Conservation (phyloP, 1,284 basidiomycete species). For the Cryptococcus sp. region DNA sequence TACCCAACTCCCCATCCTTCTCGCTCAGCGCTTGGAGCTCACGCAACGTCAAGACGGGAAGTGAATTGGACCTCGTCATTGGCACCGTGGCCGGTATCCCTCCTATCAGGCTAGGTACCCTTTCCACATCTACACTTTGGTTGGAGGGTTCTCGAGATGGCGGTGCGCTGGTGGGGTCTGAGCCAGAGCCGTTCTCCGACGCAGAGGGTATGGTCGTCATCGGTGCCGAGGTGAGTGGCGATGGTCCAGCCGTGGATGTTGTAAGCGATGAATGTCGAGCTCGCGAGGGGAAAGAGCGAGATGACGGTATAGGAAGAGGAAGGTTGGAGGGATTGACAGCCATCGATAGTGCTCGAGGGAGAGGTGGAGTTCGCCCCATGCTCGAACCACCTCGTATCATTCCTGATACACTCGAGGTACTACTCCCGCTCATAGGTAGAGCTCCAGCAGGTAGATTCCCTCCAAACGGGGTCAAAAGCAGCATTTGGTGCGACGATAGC, state of each 20-base stretch:
- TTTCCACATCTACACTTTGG: not conserved
- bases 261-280: constrained; percentile 13
- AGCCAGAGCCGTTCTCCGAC: constrained; percentile 15
- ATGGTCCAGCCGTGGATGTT: constrained; percentile 10
- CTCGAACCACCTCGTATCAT: constrained; percentile 5
- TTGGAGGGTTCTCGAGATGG: constrained; percentile 10
- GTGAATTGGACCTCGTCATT: constrained; percentile 33
- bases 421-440: constrained; percentile 3
- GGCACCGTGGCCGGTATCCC: constrained; percentile 16
- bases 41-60: constrained; percentile 32
- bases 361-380: not conserved
- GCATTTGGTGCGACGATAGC: constrained; percentile 32
- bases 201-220: constrained; percentile 27
- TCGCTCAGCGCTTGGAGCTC: constrained; percentile 30
- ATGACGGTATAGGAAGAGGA: not conserved
- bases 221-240: constrained; percentile 23
- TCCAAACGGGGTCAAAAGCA: constrained; percentile 39
- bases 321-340: not conserved
- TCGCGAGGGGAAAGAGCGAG: not conserved
- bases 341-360: not conserved
- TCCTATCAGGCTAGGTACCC: constrained; percentile 1
- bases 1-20: constrained; percentile 37
- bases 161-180: not conserved
- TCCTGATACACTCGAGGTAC: not conserved
- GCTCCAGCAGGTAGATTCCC: constrained; percentile 16